phyloP scores from a whole-genome alignment of 495 filamentous ascomycete genomes.

The Diplogelasinospora grovesii region DNA sequence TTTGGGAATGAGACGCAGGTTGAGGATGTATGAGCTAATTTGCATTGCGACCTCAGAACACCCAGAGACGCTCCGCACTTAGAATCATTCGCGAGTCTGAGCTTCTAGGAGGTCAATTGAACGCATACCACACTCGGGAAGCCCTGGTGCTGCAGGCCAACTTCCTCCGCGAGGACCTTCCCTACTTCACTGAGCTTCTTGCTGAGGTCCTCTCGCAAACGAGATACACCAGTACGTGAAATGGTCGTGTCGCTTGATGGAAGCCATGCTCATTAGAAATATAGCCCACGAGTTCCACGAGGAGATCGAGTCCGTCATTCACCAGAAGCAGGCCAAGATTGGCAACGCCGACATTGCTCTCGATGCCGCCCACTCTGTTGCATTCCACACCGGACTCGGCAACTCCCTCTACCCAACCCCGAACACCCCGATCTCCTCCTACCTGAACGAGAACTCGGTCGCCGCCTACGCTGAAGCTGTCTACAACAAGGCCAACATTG shows the following conservation, averaged over 20 bases:
- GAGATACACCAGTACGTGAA: slow-evolving; percentile 68
- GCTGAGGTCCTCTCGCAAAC: slow-evolving; percentile 84
- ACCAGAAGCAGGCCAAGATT: slow-evolving; percentile 62
- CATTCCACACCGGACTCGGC: slow-evolving; percentile 93
- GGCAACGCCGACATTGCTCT: slow-evolving; percentile 67
- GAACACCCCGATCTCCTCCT: slow-evolving; percentile 63
- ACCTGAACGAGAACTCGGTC: slow-evolving; percentile 66
- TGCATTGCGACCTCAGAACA: slow-evolving; percentile 54
- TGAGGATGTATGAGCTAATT: slow-evolving; percentile 42
- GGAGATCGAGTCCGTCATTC: slow-evolving; percentile 67
- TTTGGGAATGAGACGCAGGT: slow-evolving; percentile 8
- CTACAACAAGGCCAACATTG: slow-evolving; percentile 83
- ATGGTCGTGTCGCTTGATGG: not conserved
- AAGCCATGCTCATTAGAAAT: slow-evolving; percentile 16
- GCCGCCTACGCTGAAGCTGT: slow-evolving; percentile 64
- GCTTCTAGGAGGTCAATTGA: slow-evolving; percentile 82
- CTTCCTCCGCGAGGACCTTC: slow-evolving; percentile 90
- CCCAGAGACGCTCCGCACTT: slow-evolving; percentile 73
- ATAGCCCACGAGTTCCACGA: slow-evolving; percentile 84
- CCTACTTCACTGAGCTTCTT: slow-evolving; percentile 95
- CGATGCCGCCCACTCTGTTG: slow-evolving; percentile 78
- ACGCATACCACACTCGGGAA: slow-evolving; percentile 81
- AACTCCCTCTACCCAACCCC: slow-evolving; percentile 62
- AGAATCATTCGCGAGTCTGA: slow-evolving; percentile 92
- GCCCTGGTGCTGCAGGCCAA: slow-evolving; percentile 85